Percentiles rank a stretch among this genome's conserved stretches.
Conservation (phyloP, 768 basidiomycete genomes). For the Tephrocybe rancida region DNA sequence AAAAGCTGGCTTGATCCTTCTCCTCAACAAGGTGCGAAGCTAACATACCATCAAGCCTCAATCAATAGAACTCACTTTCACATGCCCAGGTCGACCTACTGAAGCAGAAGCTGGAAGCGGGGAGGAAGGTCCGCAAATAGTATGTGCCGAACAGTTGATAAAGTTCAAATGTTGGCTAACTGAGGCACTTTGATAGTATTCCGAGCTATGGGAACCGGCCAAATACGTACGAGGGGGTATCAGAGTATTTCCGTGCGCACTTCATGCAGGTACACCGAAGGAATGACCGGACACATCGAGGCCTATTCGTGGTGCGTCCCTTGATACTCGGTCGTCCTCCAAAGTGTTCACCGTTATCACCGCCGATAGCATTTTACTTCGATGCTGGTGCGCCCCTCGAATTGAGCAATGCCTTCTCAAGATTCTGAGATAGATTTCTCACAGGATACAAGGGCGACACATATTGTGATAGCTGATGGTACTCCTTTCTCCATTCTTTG, state of each 20-base stretch:
- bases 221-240: slow-evolving; percentile 76
- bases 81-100: slow-evolving; percentile 67
- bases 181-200: slow-evolving; percentile 46
- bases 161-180: neutral
- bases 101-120: slow-evolving; percentile 65
- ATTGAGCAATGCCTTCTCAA: neutral
- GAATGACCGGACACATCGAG: slow-evolving; percentile 74
- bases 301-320: slow-evolving; percentile 67
- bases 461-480: slow-evolving; percentile 63
- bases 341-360: slow-evolving; percentile 7
- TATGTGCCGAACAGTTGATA: slow-evolving; percentile 33
- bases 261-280: slow-evolving; percentile 77
- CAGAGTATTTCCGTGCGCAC: slow-evolving; percentile 84
- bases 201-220: slow-evolving; percentile 75
- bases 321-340: slow-evolving; percentile 9
- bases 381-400: slow-evolving; percentile 50
- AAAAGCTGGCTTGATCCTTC: slow-evolving; percentile 69
- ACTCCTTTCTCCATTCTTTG: slow-evolving; percentile 14
- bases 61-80: slow-evolving; percentile 9
- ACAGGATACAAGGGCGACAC: slow-evolving; percentile 67
- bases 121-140: slow-evolving; percentile 77
- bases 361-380: slow-evolving; percentile 61
- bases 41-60: slow-evolving; percentile 3
- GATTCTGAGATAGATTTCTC: slow-evolving; percentile 1
- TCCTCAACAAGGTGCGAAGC: slow-evolving; percentile 72